These are phyloP conservation scores for Fusarium sp. DNA, from an alignment of 2,329 filamentous ascomycete genomes.

Conservation along the genomic window DNA sequence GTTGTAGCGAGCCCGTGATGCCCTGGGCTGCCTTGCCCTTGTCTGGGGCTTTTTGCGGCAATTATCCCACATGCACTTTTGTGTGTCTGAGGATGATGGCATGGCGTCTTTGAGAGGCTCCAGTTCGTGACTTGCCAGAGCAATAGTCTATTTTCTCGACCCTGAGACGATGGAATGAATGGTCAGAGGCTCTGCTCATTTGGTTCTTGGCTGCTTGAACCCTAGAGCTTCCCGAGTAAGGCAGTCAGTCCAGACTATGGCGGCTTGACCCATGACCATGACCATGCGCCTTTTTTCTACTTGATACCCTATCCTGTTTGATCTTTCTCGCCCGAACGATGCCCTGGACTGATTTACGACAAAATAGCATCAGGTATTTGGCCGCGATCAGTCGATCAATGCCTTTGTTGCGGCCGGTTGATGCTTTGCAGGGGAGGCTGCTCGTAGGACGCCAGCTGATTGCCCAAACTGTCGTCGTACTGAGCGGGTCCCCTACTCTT, in stretches of 20 bases:
- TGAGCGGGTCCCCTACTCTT: constrained; percentile 36
- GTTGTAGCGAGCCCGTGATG: not conserved
- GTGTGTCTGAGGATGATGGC: constrained; percentile 23
- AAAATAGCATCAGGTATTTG: constrained; percentile 40
- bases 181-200: constrained; percentile 35
- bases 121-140: constrained; percentile 23
- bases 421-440: constrained; percentile 29
- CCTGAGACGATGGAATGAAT: constrained; percentile 18
- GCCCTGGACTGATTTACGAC: constrained; percentile 27
- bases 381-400: constrained; percentile 45
- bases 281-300: constrained; percentile 20
- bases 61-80: constrained; percentile 24
- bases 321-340: constrained; percentile 9
- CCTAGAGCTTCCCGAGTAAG: constrained; percentile 18
- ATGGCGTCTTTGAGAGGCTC: constrained; percentile 21
- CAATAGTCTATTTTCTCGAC: constrained; percentile 6
- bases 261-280: constrained; percentile 19
- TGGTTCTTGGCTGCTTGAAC: constrained; percentile 22
- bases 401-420: constrained; percentile 29
- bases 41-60: constrained; percentile 24
- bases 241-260: constrained; percentile 16
- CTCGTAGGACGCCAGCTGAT: constrained; percentile 31
- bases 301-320: constrained; percentile 32
- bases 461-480: constrained; percentile 31
- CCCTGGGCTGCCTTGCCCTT: not conserved